Conservation (phyloP, 805 yeast species). For the Tetrapisispora iriomotensis region DNA sequence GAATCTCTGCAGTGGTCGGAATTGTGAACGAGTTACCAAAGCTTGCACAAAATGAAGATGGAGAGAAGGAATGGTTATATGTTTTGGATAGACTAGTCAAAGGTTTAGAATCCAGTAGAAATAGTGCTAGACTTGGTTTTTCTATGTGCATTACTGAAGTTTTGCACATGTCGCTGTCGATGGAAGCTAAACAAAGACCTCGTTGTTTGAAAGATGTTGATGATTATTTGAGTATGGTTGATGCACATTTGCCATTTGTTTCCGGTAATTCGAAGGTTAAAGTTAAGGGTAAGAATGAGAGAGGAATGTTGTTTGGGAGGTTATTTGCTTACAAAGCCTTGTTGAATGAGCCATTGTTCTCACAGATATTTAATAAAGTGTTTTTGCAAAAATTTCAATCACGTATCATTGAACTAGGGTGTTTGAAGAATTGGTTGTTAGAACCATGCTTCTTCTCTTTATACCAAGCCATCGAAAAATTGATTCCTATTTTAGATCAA, state of each 20-base stretch:
- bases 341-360: constrained; percentile 41
- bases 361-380: constrained; percentile 24
- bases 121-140: constrained; percentile 77
- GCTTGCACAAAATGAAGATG: constrained; percentile 28
- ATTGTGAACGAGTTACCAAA: constrained; percentile 50
- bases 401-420: constrained; percentile 46
- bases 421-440: constrained; percentile 70
- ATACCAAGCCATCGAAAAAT: constrained; percentile 38
- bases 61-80: constrained; percentile 60
- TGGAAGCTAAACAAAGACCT: constrained; percentile 8
- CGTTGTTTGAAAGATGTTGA: constrained; percentile 13
- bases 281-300: constrained; percentile 69
- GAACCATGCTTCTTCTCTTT: constrained; percentile 72
- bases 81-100: constrained; percentile 68
- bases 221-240: constrained; percentile 16
- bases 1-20: constrained; percentile 60
- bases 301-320: constrained; percentile 72
- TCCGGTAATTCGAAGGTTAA: constrained; percentile 28
- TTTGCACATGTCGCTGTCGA: constrained; percentile 30
- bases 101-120: constrained; percentile 75
- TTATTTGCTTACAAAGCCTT: constrained; percentile 76
- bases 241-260: constrained; percentile 29
- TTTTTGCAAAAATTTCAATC: constrained; percentile 33
- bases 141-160: constrained; percentile 79
- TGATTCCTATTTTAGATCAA: constrained; percentile 15